A percentile compares a stretch with the other conserved stretches of the same genome.
These are phyloP conservation scores for Cicer yamashitae DNA, from an alignment of 306 rosid genomes.

Conservation along the genomic window DNA sequence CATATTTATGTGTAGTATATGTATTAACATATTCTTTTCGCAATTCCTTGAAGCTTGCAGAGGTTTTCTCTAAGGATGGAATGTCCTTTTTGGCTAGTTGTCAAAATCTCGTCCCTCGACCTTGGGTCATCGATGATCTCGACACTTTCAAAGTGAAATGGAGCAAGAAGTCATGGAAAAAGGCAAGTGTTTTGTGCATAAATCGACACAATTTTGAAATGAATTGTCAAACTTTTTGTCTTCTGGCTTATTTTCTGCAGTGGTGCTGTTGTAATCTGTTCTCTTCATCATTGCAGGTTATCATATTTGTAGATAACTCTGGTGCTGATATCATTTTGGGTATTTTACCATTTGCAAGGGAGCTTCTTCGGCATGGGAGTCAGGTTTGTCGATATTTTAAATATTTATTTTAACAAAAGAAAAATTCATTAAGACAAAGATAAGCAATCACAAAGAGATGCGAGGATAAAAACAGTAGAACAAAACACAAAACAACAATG, in stretches of 20 bases:
- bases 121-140: constrained; percentile 97
- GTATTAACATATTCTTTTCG: constrained; percentile 42
- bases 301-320: constrained; percentile 95
- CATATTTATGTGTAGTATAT: constrained; percentile 21
- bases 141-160: constrained; percentile 78
- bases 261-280: constrained; percentile 43
- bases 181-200: constrained; percentile 63
- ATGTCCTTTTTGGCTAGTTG: constrained; percentile 93
- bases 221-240: constrained; percentile 14
- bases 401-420: neutral
- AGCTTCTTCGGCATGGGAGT: constrained; percentile 82
- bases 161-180: constrained; percentile 89
- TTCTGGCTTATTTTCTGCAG: constrained; percentile 31
- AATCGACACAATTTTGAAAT: constrained; percentile 15
- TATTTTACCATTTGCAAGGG: constrained; percentile 94
- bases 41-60: constrained; percentile 85
- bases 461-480: neutral
- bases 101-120: constrained; percentile 92
- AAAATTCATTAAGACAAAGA: constrained; percentile 10
- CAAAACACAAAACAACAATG: neutral
- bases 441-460: constrained; percentile 21
- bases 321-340: constrained; percentile 97
- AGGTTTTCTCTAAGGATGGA: constrained; percentile 87
- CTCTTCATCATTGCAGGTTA: constrained; percentile 60
- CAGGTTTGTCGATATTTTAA: constrained; percentile 63